These are phyloP conservation scores for Neoboletus magnificus DNA, from an alignment of 768 basidiomycete genomes.

Conservation along the genomic window DNA sequence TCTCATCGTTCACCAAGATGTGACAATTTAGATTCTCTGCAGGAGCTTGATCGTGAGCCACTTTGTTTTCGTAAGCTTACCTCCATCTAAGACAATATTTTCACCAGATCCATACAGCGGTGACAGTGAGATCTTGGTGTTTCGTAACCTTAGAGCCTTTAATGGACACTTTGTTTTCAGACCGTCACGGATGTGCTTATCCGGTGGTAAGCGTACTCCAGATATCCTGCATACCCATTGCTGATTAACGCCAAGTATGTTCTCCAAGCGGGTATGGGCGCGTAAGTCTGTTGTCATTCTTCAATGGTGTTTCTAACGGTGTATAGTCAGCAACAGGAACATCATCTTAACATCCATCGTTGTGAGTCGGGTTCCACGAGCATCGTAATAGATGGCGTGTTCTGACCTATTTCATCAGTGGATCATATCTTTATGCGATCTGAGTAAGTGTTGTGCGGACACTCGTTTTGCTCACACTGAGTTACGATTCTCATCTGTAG, in stretches of 20 bases:
- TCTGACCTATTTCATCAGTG: slow-evolving; percentile 25
- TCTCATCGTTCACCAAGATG: too few relatives aligned
- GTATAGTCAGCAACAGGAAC: slow-evolving; percentile 41
- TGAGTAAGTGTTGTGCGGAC: slow-evolving; percentile 35
- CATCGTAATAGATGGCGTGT: not conserved
- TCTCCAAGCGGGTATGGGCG: slow-evolving; percentile 47
- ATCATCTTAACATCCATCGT: slow-evolving; percentile 41
- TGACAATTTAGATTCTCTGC: not conserved
- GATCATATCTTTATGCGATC: slow-evolving; percentile 41
- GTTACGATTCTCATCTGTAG: not conserved
- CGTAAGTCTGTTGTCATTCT: slow-evolving; percentile 35
- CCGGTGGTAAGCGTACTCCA: slow-evolving; percentile 30
- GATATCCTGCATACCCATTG: not conserved
- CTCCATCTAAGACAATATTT: not conserved
- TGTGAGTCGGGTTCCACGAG: slow-evolving; percentile 34
- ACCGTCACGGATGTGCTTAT: slow-evolving; percentile 49
- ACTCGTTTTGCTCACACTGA: not conserved
- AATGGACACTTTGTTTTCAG: slow-evolving; percentile 27
- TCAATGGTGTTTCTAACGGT: slow-evolving; percentile 26
- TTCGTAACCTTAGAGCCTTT: not conserved
- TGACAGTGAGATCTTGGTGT: slow-evolving; percentile 41
- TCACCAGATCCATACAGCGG: slow-evolving; percentile 49
- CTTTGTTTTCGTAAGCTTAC: not conserved
- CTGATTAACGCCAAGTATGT: slow-evolving; percentile 36
- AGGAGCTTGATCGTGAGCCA: slow-evolving; percentile 53